These are phyloP conservation scores for Urtica urens DNA, from an alignment of 306 rosid genomes.

Conservation along the genomic window DNA sequence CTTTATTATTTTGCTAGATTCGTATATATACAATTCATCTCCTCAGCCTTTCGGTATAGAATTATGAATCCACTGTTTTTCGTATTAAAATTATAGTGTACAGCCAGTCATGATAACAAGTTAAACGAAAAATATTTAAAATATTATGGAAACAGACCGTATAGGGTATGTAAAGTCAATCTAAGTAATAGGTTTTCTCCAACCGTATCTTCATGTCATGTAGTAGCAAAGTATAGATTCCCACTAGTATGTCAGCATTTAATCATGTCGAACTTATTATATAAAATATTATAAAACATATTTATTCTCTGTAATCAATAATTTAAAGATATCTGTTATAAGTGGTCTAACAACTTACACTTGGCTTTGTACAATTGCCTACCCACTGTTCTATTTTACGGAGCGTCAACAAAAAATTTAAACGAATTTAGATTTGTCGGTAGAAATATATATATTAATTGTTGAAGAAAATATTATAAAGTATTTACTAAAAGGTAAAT, in stretches of 20 bases:
- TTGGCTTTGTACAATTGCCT: too few relatives aligned
- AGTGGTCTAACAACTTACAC: too few relatives aligned
- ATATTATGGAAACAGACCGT: background rate
- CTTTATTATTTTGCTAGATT: too few relatives aligned
- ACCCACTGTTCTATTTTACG: too few relatives aligned
- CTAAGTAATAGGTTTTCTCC: constrained; percentile 7
- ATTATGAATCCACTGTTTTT: background rate
- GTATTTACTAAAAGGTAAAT: too few relatives aligned
- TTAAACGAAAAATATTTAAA: background rate
- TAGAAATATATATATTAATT: too few relatives aligned
- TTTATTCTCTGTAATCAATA: constrained; percentile 13
- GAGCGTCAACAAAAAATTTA: too few relatives aligned
- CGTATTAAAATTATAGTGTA: background rate
- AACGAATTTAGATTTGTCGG: too few relatives aligned
- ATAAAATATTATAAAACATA: background rate
- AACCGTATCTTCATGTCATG: constrained; percentile 36
- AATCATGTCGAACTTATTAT: constrained; percentile 23
- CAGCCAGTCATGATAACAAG: background rate
- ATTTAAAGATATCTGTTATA: constrained; percentile 28
- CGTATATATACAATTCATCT: background rate
- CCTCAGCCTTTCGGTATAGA: background rate
- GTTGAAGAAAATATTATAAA: too few relatives aligned
- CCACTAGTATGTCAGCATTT: constrained; percentile 15
- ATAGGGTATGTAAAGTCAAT: constrained; percentile 31
- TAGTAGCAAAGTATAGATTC: constrained; percentile 37